These are phyloP conservation scores for Septoria petroselini DNA, from an alignment of 2,329 filamentous ascomycete species.

Conservation along the genomic window DNA sequence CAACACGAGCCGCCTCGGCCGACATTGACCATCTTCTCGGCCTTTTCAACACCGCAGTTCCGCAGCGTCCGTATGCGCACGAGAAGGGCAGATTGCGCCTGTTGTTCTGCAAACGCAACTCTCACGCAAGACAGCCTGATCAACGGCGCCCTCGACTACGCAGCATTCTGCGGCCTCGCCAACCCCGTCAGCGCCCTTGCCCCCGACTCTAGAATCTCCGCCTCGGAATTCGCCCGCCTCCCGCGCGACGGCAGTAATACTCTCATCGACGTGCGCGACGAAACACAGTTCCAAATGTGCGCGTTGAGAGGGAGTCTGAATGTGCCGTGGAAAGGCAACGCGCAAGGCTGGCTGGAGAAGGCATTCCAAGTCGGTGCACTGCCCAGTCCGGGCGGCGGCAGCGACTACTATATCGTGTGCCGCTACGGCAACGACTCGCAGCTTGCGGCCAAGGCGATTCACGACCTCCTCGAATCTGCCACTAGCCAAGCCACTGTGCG, in stretches of 20 bases:
- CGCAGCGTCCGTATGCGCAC: conserved; percentile 71
- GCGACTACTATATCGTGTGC: conserved; percentile 58
- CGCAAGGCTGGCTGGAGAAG: conserved; percentile 31
- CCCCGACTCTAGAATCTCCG: conserved; percentile 65
- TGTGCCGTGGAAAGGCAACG: conserved; percentile 61
- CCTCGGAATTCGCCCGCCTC: conserved; percentile 54
- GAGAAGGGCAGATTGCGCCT: conserved; percentile 67
- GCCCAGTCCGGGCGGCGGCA: conserved; percentile 43
- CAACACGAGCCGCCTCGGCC: conserved; percentile 34
- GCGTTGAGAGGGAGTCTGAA: conserved; percentile 73
- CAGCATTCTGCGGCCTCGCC: conserved; percentile 74
- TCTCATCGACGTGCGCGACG: conserved; percentile 79
- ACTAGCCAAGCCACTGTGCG: conserved; percentile 50
- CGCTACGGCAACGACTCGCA: conserved; percentile 77
- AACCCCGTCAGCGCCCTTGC: conserved; percentile 55
- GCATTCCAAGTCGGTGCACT: conserved; percentile 28
- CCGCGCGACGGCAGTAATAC: conserved; percentile 47
- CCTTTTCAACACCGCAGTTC: conserved; percentile 58
- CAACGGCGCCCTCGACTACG: conserved; percentile 62
- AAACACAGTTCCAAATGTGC: conserved; percentile 79
- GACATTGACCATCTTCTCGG: conserved; percentile 55
- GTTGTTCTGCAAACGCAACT: conserved; percentile 64
- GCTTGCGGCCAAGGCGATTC: conserved; percentile 62
- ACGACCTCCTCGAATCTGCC: conserved; percentile 46
- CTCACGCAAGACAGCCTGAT: conserved; percentile 62